Evolutionary conservation across 1,284 basidiomycete genomes (phyloP).

Genomic region (Puccinia coronata): DNA sequence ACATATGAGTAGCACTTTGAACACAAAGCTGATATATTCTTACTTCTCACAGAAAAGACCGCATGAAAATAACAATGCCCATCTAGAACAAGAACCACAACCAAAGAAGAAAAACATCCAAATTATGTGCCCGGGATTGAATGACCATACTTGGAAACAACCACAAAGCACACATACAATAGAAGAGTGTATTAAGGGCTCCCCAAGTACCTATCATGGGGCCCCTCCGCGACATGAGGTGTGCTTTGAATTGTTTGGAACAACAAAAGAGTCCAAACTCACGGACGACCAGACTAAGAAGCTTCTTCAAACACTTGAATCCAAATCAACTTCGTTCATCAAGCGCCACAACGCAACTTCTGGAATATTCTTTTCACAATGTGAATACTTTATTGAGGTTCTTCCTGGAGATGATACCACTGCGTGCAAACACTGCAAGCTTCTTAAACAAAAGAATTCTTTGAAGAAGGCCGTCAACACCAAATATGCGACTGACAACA

Average conservation of each 20-base stretch:
- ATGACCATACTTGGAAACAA: conserved; percentile 2
- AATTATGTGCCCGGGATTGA: conserved; percentile 9
- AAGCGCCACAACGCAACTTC: neutral
- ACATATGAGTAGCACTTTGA: neutral
- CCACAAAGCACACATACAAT: neutral
- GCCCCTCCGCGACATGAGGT: neutral
- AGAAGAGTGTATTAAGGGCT: neutral
- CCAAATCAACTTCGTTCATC: neutral
- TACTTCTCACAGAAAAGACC: neutral
- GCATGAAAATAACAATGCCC: neutral
- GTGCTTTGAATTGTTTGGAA: conserved; percentile 13
- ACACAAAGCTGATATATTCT: neutral
- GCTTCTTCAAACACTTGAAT: conserved; percentile 2
- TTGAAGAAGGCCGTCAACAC: conserved; percentile 4
- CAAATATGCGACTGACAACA: neutral
- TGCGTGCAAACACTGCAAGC: neutral
- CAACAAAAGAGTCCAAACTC: neutral
- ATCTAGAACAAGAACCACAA: neutral
- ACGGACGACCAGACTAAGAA: neutral
- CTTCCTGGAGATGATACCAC: neutral
- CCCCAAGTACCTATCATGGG: neutral
- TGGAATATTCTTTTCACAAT: conserved; percentile 2
- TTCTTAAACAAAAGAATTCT: neutral
- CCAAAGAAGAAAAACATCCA: neutral
- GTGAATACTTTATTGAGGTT: neutral